These are phyloP conservation scores for Cutaneotrichosporon arboriforme DNA, from an alignment of 1,284 basidiomycete species.

Conservation along the genomic window DNA sequence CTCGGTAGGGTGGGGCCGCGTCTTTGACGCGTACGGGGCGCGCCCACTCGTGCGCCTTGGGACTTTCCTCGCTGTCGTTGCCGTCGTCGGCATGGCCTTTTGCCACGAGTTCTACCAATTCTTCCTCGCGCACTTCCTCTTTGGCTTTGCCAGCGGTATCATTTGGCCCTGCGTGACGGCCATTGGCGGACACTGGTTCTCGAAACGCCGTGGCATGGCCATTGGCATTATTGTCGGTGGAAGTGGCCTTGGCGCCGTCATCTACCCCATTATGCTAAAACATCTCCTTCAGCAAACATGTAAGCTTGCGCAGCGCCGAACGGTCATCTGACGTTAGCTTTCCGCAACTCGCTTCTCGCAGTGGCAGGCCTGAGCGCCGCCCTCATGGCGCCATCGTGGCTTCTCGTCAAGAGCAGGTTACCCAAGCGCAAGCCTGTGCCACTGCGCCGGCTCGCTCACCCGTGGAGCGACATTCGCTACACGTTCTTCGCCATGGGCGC, in stretches of 20 bases:
- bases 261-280: conserved; percentile 43
- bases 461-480: conserved; percentile 32
- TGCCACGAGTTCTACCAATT: conserved; percentile 42
- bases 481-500: conserved; percentile 32
- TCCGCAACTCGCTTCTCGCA: conserved; percentile 38
- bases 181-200: conserved; percentile 43
- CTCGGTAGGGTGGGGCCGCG: conserved; percentile 34
- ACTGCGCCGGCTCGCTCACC: conserved; percentile 12
- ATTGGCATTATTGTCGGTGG: conserved; percentile 44
- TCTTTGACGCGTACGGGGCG: conserved; percentile 39
- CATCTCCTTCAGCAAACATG: conserved; percentile 24
- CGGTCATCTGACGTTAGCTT: conserved; percentile 10
- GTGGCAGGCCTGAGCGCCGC: conserved; percentile 40
- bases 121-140: conserved; percentile 38
- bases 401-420: conserved; percentile 38
- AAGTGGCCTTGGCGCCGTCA: conserved; percentile 38
- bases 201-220: conserved; percentile 34
- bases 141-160: conserved; percentile 35
- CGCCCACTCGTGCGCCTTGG: conserved; percentile 29
- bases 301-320: not conserved
- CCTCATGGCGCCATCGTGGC: conserved; percentile 40
- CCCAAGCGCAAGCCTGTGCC: conserved; percentile 26
- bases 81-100: conserved; percentile 39
- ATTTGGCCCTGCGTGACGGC: conserved; percentile 40
- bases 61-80: conserved; percentile 29